Evolutionary conservation across 345 rosid genomes (phyloP).

Genomic region (Hibiscus mutabilis): DNA sequence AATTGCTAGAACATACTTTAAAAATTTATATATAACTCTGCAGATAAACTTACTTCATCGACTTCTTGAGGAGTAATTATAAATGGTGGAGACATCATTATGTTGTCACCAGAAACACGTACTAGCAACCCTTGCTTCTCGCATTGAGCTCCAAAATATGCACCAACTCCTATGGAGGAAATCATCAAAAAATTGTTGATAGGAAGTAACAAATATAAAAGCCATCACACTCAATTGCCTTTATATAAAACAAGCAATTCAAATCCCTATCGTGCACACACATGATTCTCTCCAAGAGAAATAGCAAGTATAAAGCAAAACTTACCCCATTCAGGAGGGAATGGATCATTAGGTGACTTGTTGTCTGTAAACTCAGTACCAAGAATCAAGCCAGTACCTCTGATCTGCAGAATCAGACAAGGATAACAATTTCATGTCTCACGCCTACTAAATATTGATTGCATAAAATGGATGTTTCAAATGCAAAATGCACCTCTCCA

Average conservation of each 20-base stretch:
- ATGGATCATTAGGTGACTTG: conserved; percentile 81
- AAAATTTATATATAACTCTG: background rate
- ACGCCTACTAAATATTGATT: background rate
- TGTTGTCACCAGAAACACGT: conserved; percentile 81
- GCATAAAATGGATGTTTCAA: background rate
- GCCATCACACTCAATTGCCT: background rate
- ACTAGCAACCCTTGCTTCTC: conserved; percentile 76
- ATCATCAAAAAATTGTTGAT: background rate
- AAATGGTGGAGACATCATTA: conserved; percentile 90
- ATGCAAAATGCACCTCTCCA: conserved; percentile 58
- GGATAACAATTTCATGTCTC: conserved; percentile 3
- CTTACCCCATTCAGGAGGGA: conserved; percentile 97
- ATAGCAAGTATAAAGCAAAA: background rate
- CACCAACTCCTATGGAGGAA: conserved; percentile 57
- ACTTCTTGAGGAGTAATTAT: conserved; percentile 62
- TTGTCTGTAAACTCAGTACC: conserved; percentile 84
- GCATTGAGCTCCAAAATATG: conserved; percentile 84
- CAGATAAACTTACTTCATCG: conserved; percentile 47
- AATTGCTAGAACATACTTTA: background rate
- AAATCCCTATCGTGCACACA: background rate
- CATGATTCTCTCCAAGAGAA: background rate
- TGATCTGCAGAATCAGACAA: conserved; percentile 44
- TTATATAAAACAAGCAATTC: background rate
- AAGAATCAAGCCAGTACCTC: conserved; percentile 88
- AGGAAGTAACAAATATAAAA: background rate